Percentiles rank a stretch among this genome's conserved stretches.
Evolutionary conservation across 164 flowering plant species (phyloP).

Genomic region (grape (Vitis vinifera)): ASM3070453v1 NC_081820.1:24399501-24400000

Average conservation of each 20-base stretch:
- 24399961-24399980: conserved; percentile 22
- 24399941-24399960: conserved; percentile 30
- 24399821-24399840: conserved; percentile 33
- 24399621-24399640: neutral
- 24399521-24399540: conserved; percentile 11
- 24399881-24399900: conserved; percentile 17
- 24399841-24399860: conserved; percentile 40
- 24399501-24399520: neutral
- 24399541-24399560: conserved; percentile 6
- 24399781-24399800: conserved; percentile 38
- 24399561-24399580: conserved; percentile 33
- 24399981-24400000: conserved; percentile 20
- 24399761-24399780: conserved; percentile 20
- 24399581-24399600: conserved; percentile 28
- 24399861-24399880: conserved; percentile 19
- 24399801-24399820: conserved; percentile 39
- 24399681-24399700: conserved; percentile 30
- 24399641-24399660: conserved; percentile 27
- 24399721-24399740: conserved; percentile 25
- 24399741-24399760: conserved; percentile 4
- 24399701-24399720: conserved; percentile 26
- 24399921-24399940: conserved; percentile 40
- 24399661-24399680: conserved; percentile 25
- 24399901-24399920: conserved; percentile 24
- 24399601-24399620: conserved; percentile 13